These are phyloP conservation scores for Saccharomycopsis crataegensis DNA, from an alignment of 1,139 yeast species.

Conservation along the genomic window DNA sequence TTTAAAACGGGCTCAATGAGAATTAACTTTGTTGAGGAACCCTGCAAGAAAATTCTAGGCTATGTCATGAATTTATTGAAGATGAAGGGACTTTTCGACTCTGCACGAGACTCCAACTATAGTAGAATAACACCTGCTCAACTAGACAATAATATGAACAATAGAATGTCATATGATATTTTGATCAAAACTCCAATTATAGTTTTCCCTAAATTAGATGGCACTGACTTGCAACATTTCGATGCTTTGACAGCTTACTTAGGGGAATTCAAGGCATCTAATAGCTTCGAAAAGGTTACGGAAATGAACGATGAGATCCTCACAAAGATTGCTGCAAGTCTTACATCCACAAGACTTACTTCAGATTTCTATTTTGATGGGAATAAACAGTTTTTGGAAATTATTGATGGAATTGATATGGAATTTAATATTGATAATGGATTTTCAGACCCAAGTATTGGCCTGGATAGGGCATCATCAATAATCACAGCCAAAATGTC, in stretches of 20 bases:
- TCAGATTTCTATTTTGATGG: conserved; percentile 51
- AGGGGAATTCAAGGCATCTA: conserved; percentile 76
- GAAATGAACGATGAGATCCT: conserved; percentile 28
- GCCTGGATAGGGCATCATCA: conserved; percentile 44
- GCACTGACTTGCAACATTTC: conserved; percentile 30
- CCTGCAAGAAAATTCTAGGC: conserved; percentile 58
- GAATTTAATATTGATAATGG: conserved; percentile 34
- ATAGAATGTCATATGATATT: conserved; percentile 63
- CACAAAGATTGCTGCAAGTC: conserved; percentile 56
- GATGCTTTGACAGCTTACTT: conserved; percentile 66
- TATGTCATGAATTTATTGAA: conserved; percentile 69
- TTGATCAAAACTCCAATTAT: conserved; percentile 74
- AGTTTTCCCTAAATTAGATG: conserved; percentile 61
- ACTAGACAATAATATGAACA: conserved; percentile 46
- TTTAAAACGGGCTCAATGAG: conserved; percentile 71
- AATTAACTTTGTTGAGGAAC: conserved; percentile 73
- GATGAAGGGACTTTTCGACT: conserved; percentile 83
- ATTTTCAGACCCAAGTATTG: conserved; percentile 29
- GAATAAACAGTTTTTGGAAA: conserved; percentile 48
- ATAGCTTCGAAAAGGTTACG: conserved; percentile 37
- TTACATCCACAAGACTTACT: conserved; percentile 59
- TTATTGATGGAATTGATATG: conserved; percentile 66
- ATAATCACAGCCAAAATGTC: conserved; percentile 54
- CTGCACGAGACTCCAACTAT: conserved; percentile 81
- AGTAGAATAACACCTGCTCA: conserved; percentile 34